Percentiles rank a stretch among this genome's conserved stretches.
Conservation (phyloP, 225 moss, liverwort and hornwort genomes). For the Neckera pumila region DNA sequence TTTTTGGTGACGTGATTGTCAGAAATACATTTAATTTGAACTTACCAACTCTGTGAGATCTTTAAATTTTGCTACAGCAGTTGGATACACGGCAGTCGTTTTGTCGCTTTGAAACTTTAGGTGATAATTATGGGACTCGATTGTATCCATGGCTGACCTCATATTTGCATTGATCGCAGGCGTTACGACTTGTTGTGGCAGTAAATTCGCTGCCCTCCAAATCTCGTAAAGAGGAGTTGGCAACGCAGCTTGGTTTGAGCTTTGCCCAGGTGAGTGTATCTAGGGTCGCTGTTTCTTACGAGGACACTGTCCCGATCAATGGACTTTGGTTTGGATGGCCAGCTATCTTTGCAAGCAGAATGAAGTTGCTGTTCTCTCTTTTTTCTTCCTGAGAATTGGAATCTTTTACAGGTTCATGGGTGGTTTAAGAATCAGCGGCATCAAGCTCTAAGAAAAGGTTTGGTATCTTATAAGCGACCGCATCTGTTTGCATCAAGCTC, state of each 20-base stretch:
- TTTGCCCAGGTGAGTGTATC: slow-evolving; percentile 32
- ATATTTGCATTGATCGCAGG: slow-evolving; percentile 9
- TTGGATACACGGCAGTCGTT: background rate
- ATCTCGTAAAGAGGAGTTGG: slow-evolving; percentile 42
- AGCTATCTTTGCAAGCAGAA: background rate
- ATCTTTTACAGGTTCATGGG: slow-evolving; percentile 30
- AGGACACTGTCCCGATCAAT: background rate
- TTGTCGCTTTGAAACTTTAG: background rate
- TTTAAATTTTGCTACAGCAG: background rate
- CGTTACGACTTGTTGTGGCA: slow-evolving; percentile 25
- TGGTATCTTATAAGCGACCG: slow-evolving; percentile 27
- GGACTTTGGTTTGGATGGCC: background rate
- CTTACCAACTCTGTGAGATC: background rate
- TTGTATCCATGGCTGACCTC: background rate
- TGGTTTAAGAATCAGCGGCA: slow-evolving; percentile 59
- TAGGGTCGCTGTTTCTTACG: background rate
- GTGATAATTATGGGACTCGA: background rate
- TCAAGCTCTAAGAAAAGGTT: slow-evolving; percentile 35
- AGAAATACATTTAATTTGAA: background rate
- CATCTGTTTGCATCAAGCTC: slow-evolving; percentile 21
- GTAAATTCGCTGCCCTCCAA: slow-evolving; percentile 37
- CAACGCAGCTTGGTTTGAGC: slow-evolving; percentile 36
- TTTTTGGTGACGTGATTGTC: background rate
- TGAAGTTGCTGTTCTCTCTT: background rate
- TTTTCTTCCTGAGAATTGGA: background rate